Percentiles rank a stretch among this genome's conserved stretches.
phyloP scores from a whole-genome alignment of 805 yeast species.

The Wickerhamomyces bisporus region DNA sequence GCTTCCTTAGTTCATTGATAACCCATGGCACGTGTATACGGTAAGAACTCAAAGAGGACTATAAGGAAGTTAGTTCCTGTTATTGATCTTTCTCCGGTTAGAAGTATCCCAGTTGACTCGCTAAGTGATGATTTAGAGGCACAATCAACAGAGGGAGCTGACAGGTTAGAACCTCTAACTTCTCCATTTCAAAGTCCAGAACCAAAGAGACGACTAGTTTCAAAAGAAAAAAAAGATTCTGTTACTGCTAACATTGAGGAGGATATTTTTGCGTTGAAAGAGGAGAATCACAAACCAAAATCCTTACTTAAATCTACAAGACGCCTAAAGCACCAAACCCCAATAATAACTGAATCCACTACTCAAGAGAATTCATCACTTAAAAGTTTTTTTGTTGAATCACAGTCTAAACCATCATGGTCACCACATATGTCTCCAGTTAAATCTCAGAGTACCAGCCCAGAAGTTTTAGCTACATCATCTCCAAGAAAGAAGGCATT shows the following conservation, averaged over 20 bases:
- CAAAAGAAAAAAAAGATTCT: background rate
- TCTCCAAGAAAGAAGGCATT: background rate
- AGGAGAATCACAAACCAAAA: background rate
- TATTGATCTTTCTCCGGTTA: too few relatives aligned
- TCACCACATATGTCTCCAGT: slow-evolving; percentile 10
- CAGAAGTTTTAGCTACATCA: background rate
- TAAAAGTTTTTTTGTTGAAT: slow-evolving; percentile 19
- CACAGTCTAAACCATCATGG: slow-evolving; percentile 21
- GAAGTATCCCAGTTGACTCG: too few relatives aligned
- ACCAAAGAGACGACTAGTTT: background rate
- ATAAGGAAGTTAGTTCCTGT: too few relatives aligned
- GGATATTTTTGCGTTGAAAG: background rate
- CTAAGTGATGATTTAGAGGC: background rate
- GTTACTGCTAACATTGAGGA: background rate
- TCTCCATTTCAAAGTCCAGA: slow-evolving; percentile 1
- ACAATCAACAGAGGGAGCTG: background rate
- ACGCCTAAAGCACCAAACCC: background rate
- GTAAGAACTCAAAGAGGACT: too few relatives aligned
- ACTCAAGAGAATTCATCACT: background rate
- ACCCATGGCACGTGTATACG: too few relatives aligned
- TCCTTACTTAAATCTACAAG: background rate
- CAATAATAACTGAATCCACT: background rate
- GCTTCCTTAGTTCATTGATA: too few relatives aligned
- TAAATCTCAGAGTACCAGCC: background rate
- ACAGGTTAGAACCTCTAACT: background rate